Evolutionary conservation across 148 eudicot genomes (phyloP), one percentile per base, ranked within the genome.

Genomic region (Rheum nobile): DNA sequence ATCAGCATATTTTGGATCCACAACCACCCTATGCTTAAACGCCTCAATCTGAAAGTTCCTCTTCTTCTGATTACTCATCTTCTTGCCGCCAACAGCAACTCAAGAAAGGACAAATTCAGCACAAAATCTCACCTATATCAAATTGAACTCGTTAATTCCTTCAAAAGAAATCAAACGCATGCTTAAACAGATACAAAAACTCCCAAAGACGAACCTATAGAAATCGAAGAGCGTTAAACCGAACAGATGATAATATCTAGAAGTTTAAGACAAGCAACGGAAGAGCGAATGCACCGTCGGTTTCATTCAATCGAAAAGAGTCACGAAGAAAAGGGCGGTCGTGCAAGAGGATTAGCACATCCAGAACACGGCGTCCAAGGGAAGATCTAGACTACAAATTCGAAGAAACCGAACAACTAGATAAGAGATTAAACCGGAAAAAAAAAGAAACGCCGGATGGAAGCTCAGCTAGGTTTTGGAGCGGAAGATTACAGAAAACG

Each of bases 1-100:
- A 1, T 91, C 97, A 7, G 91, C 90, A 68, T 89, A 91, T 75
- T 91, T 89, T 2, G 97, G 91, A 86, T 91, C 97, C 63, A 91
- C 91, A 48, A 91, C 91, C 38, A 91, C 97, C 69, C 75, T 80
- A 77, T 91, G 91, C 80, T 87, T 87, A 76, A 89, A 91, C 76
- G 93, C 91, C 81, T 91, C 97, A 35, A 89, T 91, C 74, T 87
- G 91, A 73, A 91, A 89, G 67, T 79, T 80, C 80, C 85, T 88
- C 86, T 83, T 88, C 88, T 82, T 87, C 83, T 84, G 91, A 79
- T 81, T 85, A 67, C 79, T 87, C 89, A 86, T 88, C 74, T 52
- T 63, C 65, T 41, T 67, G 29, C 68, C 17, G 2, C 41, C 61
- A 34, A 13, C 68, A 46, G 7, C 75, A 47, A 26, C 74, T 47